phyloP scores from a whole-genome alignment of 805 yeast species.

The Zygosaccharomyces rouxii region DNA sequence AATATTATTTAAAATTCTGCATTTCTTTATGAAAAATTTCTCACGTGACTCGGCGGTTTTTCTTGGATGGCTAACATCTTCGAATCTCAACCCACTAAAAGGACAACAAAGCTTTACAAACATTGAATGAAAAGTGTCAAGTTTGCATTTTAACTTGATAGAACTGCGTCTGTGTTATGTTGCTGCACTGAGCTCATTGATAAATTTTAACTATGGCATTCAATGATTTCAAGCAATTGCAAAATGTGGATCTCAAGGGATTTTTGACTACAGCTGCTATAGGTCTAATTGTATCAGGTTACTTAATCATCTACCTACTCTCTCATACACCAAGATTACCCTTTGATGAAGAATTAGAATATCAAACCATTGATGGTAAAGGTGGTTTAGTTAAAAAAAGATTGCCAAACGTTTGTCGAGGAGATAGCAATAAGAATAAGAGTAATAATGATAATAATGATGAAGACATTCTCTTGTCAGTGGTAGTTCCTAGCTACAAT shows the following conservation, averaged over 20 bases:
- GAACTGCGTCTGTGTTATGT: neutral
- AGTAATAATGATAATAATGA: constrained; percentile 17
- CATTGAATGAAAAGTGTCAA: neutral
- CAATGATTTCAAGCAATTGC: constrained; percentile 5
- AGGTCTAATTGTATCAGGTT: constrained; percentile 28
- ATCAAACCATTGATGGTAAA: constrained; percentile 44
- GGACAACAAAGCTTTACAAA: constrained; percentile 5
- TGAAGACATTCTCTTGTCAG: constrained; percentile 56
- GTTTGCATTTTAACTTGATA: neutral
- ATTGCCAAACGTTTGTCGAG: constrained; percentile 22
- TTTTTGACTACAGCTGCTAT: constrained; percentile 11
- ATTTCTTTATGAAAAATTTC: neutral
- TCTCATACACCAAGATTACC: constrained; percentile 64
- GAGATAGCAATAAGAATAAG: neutral
- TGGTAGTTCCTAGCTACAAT: constrained; percentile 92
- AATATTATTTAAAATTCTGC: constrained; percentile 1
- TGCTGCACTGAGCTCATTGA: neutral
- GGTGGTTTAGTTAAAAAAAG: constrained; percentile 31
- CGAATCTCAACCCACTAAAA: neutral
- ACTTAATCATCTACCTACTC: constrained; percentile 42
- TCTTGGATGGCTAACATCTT: neutral
- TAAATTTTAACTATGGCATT: constrained; percentile 5
- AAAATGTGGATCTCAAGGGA: constrained; percentile 12
- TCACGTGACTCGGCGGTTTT: constrained; percentile 3
- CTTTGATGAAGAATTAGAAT: constrained; percentile 48